phyloP scores from a whole-genome alignment of 768 basidiomycete genomes.

The Panaeolus papilionaceus region DNA sequence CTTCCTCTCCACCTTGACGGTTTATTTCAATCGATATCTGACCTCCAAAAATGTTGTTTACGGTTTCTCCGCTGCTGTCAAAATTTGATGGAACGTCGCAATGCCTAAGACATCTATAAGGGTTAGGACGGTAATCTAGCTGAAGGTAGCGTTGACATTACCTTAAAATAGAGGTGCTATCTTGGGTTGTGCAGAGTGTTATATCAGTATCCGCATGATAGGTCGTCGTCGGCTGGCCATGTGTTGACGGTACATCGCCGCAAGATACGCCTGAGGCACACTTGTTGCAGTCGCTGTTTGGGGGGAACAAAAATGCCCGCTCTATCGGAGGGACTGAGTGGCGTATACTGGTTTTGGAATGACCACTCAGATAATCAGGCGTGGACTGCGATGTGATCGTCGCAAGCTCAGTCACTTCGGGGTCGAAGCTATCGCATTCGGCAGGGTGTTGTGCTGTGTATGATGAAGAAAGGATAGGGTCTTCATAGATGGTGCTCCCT shows the following conservation, averaged over 20 bases:
- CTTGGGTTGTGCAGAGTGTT: slow-evolving; percentile 1
- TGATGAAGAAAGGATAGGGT: not conserved
- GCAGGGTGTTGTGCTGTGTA: not conserved
- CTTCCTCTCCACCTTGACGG: not conserved
- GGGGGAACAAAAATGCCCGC: not conserved
- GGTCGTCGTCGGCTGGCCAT: not conserved
- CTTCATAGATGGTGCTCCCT: not conserved
- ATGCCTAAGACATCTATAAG: not conserved
- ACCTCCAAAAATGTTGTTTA: not conserved
- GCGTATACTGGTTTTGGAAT: not conserved
- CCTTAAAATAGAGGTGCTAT: slow-evolving; percentile 14
- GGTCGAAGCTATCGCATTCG: not conserved
- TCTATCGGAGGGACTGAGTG: not conserved
- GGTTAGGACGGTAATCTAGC: not conserved
- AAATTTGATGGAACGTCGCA: not conserved
- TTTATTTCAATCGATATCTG: slow-evolving; percentile 1
- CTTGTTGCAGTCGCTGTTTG: not conserved
- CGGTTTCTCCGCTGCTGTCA: not conserved
- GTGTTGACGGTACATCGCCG: not conserved
- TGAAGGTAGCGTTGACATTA: not conserved
- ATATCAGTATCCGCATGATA: not conserved
- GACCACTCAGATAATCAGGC: not conserved
- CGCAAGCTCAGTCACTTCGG: not conserved
- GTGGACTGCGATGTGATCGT: not conserved
- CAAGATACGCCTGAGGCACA: not conserved